Base-by-base conservation (phyloP, 208 protist species). In the Crithidia sp. region DNA sequence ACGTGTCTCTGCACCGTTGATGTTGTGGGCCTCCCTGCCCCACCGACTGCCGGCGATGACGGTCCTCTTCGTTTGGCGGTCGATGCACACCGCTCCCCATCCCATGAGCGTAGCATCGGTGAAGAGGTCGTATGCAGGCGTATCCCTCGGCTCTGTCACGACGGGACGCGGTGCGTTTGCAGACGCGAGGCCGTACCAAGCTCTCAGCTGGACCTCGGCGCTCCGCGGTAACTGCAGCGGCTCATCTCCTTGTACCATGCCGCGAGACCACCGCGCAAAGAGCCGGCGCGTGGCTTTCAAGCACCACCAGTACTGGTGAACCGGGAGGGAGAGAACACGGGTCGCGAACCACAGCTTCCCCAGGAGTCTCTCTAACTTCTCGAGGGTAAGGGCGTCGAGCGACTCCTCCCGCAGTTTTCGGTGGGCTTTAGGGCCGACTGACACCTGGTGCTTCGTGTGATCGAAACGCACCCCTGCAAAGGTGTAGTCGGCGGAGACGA, bases 11-110 rank as follows among this genome's bases (percentile, higher is more conserved):
- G 74, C 74, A 5, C 66, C 64, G 49, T 68, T 79, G 74, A 68
- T 79, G 58, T 79, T 67, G 55, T 53, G 28, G 39, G 66, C 47
- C 39, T 7, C 16, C 4, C 37, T 66, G 17, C 52, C 65, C 74
- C 44, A 79, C 4, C 47, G 28, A n/a, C 19, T 57, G 36, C 74
- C 66, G 3, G 56, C 19, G 40, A 74, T 62, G 13, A 53, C 40
- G 14, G 66, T 54, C n/a, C 40, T 39, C 52, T 72, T 63, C 2
- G 66, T 74, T 4, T 57, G n/a, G 8, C 74, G 36, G 41, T 79
- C 40, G n/a, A 79, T 65, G 43, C 49, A 79, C n/a, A 79, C 74
- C 5, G 74, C 74, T 4, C 74, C 66, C 74, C 74, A 79, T 28
- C 74, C 74, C 7, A 47, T 14, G 44, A 79, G 41, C 17, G 64